phyloP scores from a whole-genome alignment of 768 basidiomycete species.

The Chalciporus chontae region DNA sequence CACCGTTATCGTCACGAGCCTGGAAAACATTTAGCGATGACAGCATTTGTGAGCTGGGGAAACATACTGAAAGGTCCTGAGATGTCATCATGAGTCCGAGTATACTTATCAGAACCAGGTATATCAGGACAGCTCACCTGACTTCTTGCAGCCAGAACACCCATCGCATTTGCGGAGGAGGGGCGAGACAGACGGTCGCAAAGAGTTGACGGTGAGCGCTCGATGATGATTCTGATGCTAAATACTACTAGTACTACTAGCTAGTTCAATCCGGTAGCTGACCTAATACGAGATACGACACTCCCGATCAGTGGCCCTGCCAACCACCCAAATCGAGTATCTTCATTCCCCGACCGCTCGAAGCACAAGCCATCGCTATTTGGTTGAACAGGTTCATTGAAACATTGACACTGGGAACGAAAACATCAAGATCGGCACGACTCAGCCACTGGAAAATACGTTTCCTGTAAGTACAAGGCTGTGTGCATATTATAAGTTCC shows the following conservation, averaged over 20 bases:
- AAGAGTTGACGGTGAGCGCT: constrained; percentile 15
- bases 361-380: too few relatives aligned
- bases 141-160: constrained; percentile 4
- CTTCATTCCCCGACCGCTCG: too few relatives aligned
- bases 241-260: constrained; percentile 14
- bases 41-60: neutral
- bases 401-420: too few relatives aligned
- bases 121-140: constrained; percentile 9
- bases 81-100: neutral
- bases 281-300: neutral
- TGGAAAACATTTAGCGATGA: constrained; percentile 2
- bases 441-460: too few relatives aligned
- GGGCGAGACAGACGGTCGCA: neutral
- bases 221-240: constrained; percentile 14
- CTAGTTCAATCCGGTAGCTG: constrained; percentile 5
- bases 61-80: constrained; percentile 23
- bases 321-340: too few relatives aligned
- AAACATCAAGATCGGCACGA: too few relatives aligned
- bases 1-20: constrained; percentile 12
- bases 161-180: constrained; percentile 21
- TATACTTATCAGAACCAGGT: constrained; percentile 1
- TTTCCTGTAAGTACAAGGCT: too few relatives aligned
- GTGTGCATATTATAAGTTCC: too few relatives aligned
- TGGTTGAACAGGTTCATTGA: too few relatives aligned
- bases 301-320: too few relatives aligned